Conservation (phyloP, 805 yeast genomes). For the Lipomyces spencermartinsiae region DNA sequence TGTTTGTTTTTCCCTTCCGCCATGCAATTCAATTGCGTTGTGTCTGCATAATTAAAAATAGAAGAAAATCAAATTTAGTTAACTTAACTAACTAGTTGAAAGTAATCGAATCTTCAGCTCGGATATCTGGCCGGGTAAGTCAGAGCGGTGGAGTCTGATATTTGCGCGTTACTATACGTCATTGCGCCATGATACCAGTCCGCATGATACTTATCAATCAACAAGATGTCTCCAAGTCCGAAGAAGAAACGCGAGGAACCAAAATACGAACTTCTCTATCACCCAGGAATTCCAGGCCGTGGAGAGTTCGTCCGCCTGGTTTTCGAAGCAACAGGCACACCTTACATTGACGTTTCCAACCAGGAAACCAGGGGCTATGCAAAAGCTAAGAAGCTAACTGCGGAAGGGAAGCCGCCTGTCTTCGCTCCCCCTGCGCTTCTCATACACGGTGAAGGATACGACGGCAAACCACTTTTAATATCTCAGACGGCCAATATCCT, state of each 20-base stretch:
- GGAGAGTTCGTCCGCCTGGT: background rate
- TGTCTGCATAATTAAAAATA: no score
- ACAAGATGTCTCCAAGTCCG: background rate
- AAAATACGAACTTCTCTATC: background rate
- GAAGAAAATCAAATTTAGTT: no score
- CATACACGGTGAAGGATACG: background rate
- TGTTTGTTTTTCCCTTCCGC: no score
- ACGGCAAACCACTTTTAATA: background rate
- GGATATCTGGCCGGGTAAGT: no score
- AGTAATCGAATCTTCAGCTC: no score
- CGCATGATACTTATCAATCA: no score
- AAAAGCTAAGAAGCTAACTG: background rate
- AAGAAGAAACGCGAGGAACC: background rate
- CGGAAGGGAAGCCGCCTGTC: background rate
- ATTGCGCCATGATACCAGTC: no score
- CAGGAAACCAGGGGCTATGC: background rate
- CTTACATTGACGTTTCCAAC: background rate
- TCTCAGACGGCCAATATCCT: background rate
- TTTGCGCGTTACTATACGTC: no score
- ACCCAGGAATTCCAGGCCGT: background rate
- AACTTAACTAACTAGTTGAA: no score
- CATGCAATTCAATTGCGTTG: no score
- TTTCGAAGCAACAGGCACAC: background rate
- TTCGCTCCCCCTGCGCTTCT: background rate
- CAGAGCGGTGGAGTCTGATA: no score